Base-by-base conservation (phyloP, 805 yeast species). In the Candida namnaoensis region DNA sequence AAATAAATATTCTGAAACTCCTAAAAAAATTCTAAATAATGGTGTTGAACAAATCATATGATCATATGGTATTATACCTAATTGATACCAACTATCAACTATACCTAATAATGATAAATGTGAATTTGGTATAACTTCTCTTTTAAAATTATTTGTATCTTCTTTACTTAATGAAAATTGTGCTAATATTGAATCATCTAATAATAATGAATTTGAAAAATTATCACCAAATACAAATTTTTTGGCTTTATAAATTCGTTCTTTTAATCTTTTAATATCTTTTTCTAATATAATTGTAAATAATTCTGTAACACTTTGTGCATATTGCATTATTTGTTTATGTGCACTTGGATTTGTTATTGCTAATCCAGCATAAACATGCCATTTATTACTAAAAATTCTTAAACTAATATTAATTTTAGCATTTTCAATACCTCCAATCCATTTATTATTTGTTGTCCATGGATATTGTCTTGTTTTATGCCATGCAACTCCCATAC, bases 11-110 rank as follows among this genome's bases (percentile, higher is more conserved):
- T 93, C 97, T 0, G 95, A 78, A 24, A 93, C 97, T 37, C 98
- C 98, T 35, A 93, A 69, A 62, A 93, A 88, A 35, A 93, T 88
- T 57, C 98, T 74, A 58, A 91, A 93, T 28, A 69, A 58, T 11
- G 99, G 99, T 0, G 99, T 93, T 1, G 96, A 86, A 57, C 98
- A 91, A 44, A 91, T 90, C 64, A 91, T 90, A 62, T 93, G 99
- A 59, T 91, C 96, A 56, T 93, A 91, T 5, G 99, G 99, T 32
- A 84, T 82, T 35, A 93, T 88, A 1, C 82, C 83, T 36, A 87
- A 64, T 47, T 80, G 80, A 53, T 74, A 76, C 99, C 99, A 93
- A 55, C 93, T 81, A 61, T 93, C 98, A 2, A 87, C 98, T 38
- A 93, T 88, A 1, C 95, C 95, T 42, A 93, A 64, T 34, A 93